Evolutionary conservation across 2,329 filamentous ascomycete species (phyloP), one percentile per base, ranked within the genome.

Genomic region (Chalaropsis ovoidea): DNA sequence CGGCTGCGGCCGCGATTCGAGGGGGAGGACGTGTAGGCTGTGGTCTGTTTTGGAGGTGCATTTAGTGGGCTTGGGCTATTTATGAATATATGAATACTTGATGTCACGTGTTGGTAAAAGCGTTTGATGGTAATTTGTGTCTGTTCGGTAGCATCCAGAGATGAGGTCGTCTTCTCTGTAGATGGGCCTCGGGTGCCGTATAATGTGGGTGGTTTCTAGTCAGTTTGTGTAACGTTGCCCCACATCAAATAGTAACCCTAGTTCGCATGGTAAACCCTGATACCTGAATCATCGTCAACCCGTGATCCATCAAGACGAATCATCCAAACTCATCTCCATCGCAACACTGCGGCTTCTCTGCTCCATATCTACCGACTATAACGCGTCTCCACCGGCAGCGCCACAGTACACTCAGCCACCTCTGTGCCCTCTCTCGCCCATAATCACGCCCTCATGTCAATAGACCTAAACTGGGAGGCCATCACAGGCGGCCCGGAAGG

Each of bases 381-480:
- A 47, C 1, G 3, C 1, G 15, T 47, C n/a, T 19, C 6, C 15
- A n/a, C 3, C 43, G n/a, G 43, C n/a, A 39, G 35, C 43, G 10
- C 15, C 15, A 47, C n/a, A 5, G n/a, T 5, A 17, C n/a, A 47
- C 15, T 15, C 43, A 19, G 3, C 43, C 13, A 15, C 43, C 1
- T 31, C 31, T 31, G 3, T 6, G 5, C 35, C 35, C 35, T 8
- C 5, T 39, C 35, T 10, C 8, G 3, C 35, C 8, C 35, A 39
- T 39, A 6, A 8, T 39, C 35, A 39, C 35, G 13, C 15, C 64
- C 58, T 42, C 70, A 99, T 99, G 94, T 97, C 94, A 71, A 93
- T 99, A 79, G 92, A 97, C 73, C 87, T 99, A 74, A 91, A 95
- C 77, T 99, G 94, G 94, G 87, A 94, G 72, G 88, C 88, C 69